A percentile compares a stretch with the other conserved stretches of the same genome.
phyloP scores from a whole-genome alignment of 2,329 filamentous ascomycete genomes.

The Ascochyta fabae region DNA sequence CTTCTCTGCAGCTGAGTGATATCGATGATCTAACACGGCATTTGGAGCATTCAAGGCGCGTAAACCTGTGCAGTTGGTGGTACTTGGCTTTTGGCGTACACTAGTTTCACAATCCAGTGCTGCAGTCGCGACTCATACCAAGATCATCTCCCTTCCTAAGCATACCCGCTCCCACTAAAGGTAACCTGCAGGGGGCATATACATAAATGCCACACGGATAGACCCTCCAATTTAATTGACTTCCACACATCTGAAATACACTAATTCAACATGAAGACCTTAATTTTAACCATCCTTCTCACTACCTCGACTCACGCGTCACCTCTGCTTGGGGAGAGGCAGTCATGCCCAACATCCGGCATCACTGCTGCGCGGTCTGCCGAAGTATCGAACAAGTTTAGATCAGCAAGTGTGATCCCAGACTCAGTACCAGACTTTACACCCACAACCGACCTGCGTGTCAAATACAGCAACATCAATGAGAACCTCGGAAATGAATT shows the following conservation, averaged over 20 bases:
- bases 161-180: not conserved
- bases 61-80: too few relatives aligned
- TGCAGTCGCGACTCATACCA: not conserved
- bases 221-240: too few relatives aligned
- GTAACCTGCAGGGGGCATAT: not conserved
- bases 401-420: not conserved
- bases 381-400: constrained; percentile 1
- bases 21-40: too few relatives aligned
- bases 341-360: not conserved
- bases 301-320: not conserved
- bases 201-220: not conserved
- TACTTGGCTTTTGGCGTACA: too few relatives aligned
- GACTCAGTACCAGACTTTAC: constrained; percentile 6
- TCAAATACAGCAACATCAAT: constrained; percentile 9
- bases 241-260: not conserved
- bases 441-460: constrained; percentile 8
- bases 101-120: not conserved
- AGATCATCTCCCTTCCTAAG: not conserved
- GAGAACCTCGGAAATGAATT: constrained; percentile 6
- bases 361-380: not conserved
- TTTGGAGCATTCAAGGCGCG: too few relatives aligned
- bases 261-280: not conserved
- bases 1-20: too few relatives aligned
- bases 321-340: not conserved
- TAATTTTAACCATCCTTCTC: not conserved